Conservation (phyloP, 2,329 filamentous ascomycete genomes). For the Truncatella angustata region DNA sequence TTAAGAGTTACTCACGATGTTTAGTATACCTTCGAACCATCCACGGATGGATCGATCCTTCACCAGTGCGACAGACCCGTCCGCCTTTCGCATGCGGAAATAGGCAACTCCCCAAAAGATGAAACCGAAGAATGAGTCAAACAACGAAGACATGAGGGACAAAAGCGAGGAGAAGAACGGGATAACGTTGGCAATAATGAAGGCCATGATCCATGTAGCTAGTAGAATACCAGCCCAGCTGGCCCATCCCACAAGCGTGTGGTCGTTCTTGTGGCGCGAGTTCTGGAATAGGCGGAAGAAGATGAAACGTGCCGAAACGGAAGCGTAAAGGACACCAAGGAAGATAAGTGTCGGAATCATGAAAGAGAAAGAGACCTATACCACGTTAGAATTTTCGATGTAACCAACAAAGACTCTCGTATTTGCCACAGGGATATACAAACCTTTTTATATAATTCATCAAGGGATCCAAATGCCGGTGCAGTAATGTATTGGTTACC, state of each 20-base stretch:
- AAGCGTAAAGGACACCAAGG: constrained; percentile 85
- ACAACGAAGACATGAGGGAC: constrained; percentile 82
- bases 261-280: constrained; percentile 74
- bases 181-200: constrained; percentile 89
- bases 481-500: constrained; percentile 86
- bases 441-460: constrained; percentile 74
- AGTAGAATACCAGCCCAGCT: constrained; percentile 72
- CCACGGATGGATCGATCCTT: constrained; percentile 53
- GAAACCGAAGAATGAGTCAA: constrained; percentile 92
- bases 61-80: constrained; percentile 53
- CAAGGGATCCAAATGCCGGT: constrained; percentile 82
- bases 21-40: constrained; percentile 59
- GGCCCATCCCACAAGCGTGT: constrained; percentile 79
- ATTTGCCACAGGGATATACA: too few relatives aligned
- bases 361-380: constrained; percentile 74
- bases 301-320: constrained; percentile 83
- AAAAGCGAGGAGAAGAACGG: constrained; percentile 82
- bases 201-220: constrained; percentile 78
- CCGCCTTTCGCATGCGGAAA: constrained; percentile 69
- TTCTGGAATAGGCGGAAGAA: constrained; percentile 87
- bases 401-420: too few relatives aligned
- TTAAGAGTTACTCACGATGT: constrained; percentile 46
- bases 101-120: constrained; percentile 91
- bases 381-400: too few relatives aligned
- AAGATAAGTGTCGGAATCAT: constrained; percentile 96